Evolutionary conservation across 805 yeast species (phyloP).

Genomic region (Ogataea dorogensis): DNA sequence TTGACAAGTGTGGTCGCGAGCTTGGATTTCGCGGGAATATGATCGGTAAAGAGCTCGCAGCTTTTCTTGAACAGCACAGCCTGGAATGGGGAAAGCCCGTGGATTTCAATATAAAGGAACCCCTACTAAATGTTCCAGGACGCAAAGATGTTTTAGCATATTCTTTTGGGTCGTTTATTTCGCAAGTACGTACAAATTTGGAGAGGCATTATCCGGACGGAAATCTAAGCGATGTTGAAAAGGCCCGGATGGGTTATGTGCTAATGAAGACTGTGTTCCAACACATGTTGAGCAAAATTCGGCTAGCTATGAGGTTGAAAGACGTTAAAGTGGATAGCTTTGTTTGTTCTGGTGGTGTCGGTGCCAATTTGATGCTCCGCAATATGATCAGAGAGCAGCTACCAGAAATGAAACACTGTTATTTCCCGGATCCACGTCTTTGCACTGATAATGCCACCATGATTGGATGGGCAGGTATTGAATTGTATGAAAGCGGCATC

Average conservation of each 20-base stretch:
- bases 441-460: slow-evolving; percentile 96
- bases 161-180: slow-evolving; percentile 71
- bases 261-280: slow-evolving; percentile 66
- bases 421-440: slow-evolving; percentile 65
- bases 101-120: slow-evolving; percentile 40
- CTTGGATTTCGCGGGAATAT: slow-evolving; percentile 77
- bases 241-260: slow-evolving; percentile 51
- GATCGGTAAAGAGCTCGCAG: slow-evolving; percentile 83
- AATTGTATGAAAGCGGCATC: slow-evolving; percentile 59
- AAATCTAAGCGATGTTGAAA: slow-evolving; percentile 24
- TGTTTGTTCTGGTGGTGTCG: slow-evolving; percentile 94
- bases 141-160: slow-evolving; percentile 50
- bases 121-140: slow-evolving; percentile 49
- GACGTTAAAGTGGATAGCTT: slow-evolving; percentile 45
- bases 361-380: slow-evolving; percentile 64
- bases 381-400: slow-evolving; percentile 40
- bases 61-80: slow-evolving; percentile 40
- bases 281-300: slow-evolving; percentile 68
- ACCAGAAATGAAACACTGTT: slow-evolving; percentile 39
- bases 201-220: slow-evolving; percentile 24
- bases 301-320: slow-evolving; percentile 45
- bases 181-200: slow-evolving; percentile 29
- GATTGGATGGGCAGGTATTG: slow-evolving; percentile 98
- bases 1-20: slow-evolving; percentile 89
- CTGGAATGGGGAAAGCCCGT: slow-evolving; percentile 32